A percentile compares a stretch with the other conserved stretches of the same genome.
Conservation (phyloP, 208 protist genomes). For the Wallacemonas collosoma region DNA sequence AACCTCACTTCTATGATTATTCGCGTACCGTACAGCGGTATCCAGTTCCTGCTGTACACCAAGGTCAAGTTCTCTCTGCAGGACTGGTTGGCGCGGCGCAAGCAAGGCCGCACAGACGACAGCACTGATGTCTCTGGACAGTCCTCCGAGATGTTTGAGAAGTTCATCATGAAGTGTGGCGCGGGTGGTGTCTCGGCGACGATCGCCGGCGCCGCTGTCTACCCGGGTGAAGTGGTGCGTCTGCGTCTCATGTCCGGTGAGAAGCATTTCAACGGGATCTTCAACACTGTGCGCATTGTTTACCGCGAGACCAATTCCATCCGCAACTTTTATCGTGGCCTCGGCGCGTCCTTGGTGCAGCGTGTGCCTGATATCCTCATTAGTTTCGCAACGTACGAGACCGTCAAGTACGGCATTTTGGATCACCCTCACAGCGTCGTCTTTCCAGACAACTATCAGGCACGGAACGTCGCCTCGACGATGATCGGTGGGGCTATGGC, state of each 20-base stretch:
- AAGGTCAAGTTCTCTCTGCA: constrained; percentile 83
- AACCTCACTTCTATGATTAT: constrained; percentile 91
- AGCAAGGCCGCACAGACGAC: neutral
- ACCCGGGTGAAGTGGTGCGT: constrained; percentile 89
- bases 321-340: constrained; percentile 85
- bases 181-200: constrained; percentile 85
- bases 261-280: constrained; percentile 63
- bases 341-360: constrained; percentile 85
- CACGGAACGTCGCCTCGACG: constrained; percentile 57
- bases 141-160: constrained; percentile 44
- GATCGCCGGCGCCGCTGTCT: constrained; percentile 75
- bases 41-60: constrained; percentile 87
- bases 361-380: constrained; percentile 87
- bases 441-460: constrained; percentile 39
- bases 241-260: constrained; percentile 89
- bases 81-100: constrained; percentile 38
- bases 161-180: constrained; percentile 87
- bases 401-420: constrained; percentile 77
- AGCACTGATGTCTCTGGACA: constrained; percentile 4
- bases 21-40: constrained; percentile 87
- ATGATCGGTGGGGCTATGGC: constrained; percentile 65
- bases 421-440: constrained; percentile 45
- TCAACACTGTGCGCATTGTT: constrained; percentile 53
- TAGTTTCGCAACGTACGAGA: constrained; percentile 90
- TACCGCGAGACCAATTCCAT: constrained; percentile 78